These are phyloP conservation scores for Myriosclerotinia curreyana DNA, from an alignment of 2,329 filamentous ascomycete species.

Conservation along the genomic window DNA sequence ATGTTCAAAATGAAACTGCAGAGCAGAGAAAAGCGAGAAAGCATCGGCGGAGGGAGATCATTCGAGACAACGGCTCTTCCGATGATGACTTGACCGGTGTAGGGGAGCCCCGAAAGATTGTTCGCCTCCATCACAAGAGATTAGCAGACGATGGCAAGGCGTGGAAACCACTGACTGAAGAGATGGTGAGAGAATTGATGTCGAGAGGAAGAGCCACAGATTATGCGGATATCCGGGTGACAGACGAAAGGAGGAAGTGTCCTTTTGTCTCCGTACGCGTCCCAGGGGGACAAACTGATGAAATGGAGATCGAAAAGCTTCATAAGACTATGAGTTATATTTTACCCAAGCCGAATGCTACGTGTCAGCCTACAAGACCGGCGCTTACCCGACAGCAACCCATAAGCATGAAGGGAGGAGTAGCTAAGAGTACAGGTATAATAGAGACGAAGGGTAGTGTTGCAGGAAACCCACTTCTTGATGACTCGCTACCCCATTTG, in stretches of 20 bases:
- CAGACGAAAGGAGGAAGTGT: too few relatives aligned
- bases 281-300: background rate
- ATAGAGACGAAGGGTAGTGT: background rate
- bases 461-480: too few relatives aligned
- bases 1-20: background rate
- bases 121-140: background rate
- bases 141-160: background rate
- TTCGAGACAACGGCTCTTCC: background rate
- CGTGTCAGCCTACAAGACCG: background rate
- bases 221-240: background rate
- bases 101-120: background rate
- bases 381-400: background rate
- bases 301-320: background rate
- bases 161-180: background rate
- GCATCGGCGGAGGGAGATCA: slow-evolving; percentile 1
- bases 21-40: background rate
- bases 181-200: slow-evolving; percentile 4
- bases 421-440: background rate
- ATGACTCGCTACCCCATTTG: background rate
- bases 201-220: background rate
- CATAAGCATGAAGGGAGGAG: background rate
- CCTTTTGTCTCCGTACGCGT: too few relatives aligned
- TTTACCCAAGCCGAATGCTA: background rate
- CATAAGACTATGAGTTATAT: background rate
- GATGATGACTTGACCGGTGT: background rate